Evolutionary conservation across 768 basidiomycete species (phyloP).

Genomic region (Butyriboletus loyo): DNA sequence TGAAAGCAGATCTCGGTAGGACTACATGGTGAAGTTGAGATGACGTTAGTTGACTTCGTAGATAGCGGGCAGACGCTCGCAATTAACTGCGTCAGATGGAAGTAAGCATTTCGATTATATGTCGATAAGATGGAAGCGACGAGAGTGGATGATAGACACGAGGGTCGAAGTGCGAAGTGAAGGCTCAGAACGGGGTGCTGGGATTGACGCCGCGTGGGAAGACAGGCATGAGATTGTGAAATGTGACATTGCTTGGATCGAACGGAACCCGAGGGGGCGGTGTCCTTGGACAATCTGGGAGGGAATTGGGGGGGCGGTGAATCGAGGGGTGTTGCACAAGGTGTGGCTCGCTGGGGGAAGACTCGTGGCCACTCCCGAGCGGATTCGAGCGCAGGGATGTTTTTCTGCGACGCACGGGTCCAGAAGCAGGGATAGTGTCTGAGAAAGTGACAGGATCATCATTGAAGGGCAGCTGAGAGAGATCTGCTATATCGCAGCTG

Average conservation of each 20-base stretch:
- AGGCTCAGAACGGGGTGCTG: conserved; percentile 10
- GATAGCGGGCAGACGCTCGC: conserved; percentile 19
- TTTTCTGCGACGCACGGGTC: conserved; percentile 61
- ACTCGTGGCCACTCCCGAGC: conserved; percentile 30
- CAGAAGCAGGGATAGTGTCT: conserved; percentile 32
- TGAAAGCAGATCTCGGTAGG: conserved; percentile 22
- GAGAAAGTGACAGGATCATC: conserved; percentile 22
- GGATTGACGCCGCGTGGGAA: conserved; percentile 32
- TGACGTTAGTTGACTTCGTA: conserved; percentile 20
- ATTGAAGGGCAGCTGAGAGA: conserved; percentile 51
- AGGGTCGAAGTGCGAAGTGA: not conserved
- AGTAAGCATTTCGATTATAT: conserved; percentile 29
- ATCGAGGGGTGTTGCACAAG: conserved; percentile 20
- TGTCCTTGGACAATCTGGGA: conserved; percentile 27
- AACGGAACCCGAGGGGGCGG: conserved; percentile 38
- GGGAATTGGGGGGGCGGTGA: conserved; percentile 29
- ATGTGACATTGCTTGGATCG: conserved; percentile 48
- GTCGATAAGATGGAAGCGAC: conserved; percentile 25
- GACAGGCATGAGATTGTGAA: conserved; percentile 64
- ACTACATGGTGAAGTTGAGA: conserved; percentile 30
- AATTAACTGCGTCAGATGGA: conserved; percentile 31
- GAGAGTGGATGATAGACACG: conserved; percentile 7
- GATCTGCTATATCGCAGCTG: conserved; percentile 61
- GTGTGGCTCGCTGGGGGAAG: conserved; percentile 12
- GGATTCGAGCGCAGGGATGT: conserved; percentile 50